Base-by-base conservation (phyloP, 2,329 filamentous ascomycete species). In the Hypoxylon rubiginosum region DNA sequence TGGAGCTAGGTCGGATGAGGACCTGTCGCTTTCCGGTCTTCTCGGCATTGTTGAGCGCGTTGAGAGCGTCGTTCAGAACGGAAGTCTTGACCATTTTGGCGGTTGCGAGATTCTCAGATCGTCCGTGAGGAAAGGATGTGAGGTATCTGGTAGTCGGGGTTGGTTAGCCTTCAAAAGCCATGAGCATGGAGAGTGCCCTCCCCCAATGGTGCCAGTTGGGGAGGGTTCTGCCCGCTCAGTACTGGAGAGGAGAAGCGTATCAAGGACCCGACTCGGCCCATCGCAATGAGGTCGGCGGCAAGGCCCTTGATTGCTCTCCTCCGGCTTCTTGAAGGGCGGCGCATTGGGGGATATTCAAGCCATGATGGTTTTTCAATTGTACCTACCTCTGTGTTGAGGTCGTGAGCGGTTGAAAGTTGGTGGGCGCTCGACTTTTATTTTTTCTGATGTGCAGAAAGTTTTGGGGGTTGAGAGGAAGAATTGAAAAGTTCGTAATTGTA, bases 1-100 rank as follows among this genome's bases (percentile, higher is more conserved):
- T 99, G 85, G 96, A 98, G 84, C 90, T 92, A 78, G 97, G 96
- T 80, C 94, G 91, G 89, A 99, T 97, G 83, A 99, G 81, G 82
- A 98, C 96, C 88, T 99, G 96, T 82, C 96, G 94, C 92, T 98
- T 98, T 87, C 96, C 96, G 78, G 92, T 88, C 92, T 99, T 98
- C 91, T 99, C 97, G 89, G 96, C 96, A 85, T 99, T 99, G 94
- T 99, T 99, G 92, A 99, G 98, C 88, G 90, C 88, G 84, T 97
- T 97, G 80, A 97, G 92, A 82, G 93, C 94, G 91, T 99, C 96
- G 90, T 98, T 97, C 85, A 99, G 94, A 81, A 98, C 96, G 83
- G 94, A 97, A 80, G 96, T 98, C 88, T 93, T 94, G 86, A 97
- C 94, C 95, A 99, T 99, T 82, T 92, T 97, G 90, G 82, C 90